These are phyloP conservation scores for Globisporangium spinosum DNA, from an alignment of 352 stramenopile species.

Conservation along the genomic window DNA sequence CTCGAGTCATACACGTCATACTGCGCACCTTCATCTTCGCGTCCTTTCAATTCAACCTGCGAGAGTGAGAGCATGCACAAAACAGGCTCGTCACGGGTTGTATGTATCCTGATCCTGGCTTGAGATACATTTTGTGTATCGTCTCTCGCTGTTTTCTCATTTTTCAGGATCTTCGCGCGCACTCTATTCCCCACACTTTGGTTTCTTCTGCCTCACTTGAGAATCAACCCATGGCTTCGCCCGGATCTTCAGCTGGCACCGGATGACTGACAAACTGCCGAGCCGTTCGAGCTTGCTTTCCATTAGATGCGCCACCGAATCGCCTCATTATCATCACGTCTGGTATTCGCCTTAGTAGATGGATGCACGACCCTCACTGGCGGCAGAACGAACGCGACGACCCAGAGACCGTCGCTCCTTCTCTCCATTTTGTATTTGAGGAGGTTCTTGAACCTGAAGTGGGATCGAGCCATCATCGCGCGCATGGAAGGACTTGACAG, in stretches of 20 bases:
- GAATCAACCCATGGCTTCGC: not conserved
- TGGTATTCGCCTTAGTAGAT: not conserved
- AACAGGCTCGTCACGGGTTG: not conserved
- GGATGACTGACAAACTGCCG: not conserved
- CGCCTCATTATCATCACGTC: not conserved
- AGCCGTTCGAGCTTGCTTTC: not conserved
- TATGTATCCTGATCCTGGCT: not conserved
- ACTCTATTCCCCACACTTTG: not conserved
- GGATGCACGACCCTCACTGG: not conserved
- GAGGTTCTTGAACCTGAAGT: too few species aligned
- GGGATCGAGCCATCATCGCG: too few species aligned
- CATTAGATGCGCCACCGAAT: not conserved
- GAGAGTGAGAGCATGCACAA: not conserved
- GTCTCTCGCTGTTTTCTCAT: not conserved
- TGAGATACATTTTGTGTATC: not conserved
- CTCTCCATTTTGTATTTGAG: not conserved
- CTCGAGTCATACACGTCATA: not conserved
- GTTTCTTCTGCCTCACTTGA: not conserved
- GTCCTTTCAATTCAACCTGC: not conserved
- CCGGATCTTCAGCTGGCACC: not conserved
- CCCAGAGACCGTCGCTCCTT: constrained; percentile 28
- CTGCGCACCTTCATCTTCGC: not conserved
- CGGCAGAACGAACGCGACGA: constrained; percentile 26
- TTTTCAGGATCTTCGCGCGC: not conserved
- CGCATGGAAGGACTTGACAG: too few species aligned